Evolutionary conservation across 805 yeast species (phyloP).

Genomic region (Ogataea angusta): DNA sequence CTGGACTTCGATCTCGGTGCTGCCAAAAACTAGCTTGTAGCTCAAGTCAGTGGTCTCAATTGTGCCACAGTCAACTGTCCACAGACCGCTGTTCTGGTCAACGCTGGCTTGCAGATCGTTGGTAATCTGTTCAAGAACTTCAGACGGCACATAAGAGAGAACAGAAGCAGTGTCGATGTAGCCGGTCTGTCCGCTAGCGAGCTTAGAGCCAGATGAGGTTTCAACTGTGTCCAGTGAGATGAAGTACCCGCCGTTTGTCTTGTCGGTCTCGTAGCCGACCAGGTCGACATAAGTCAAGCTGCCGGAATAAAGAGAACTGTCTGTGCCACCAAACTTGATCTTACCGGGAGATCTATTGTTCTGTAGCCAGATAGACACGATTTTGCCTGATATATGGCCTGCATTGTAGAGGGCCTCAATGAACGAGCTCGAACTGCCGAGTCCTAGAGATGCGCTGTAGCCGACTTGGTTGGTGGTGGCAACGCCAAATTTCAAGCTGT

Average conservation of each 20-base stretch:
- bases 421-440: constrained; percentile 19
- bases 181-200: constrained; percentile 27
- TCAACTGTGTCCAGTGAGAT: constrained; percentile 15
- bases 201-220: constrained; percentile 10
- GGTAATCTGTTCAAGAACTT: constrained; percentile 17
- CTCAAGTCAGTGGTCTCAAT: constrained; percentile 13
- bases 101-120: constrained; percentile 16
- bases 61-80: constrained; percentile 22
- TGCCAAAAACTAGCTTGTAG: constrained; percentile 19
- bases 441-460: constrained; percentile 19
- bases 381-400: constrained; percentile 27
- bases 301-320: constrained; percentile 28
- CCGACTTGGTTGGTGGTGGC: constrained; percentile 17
- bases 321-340: constrained; percentile 33
- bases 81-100: constrained; percentile 18
- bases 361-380: constrained; percentile 31
- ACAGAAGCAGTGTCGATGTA: constrained; percentile 58
- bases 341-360: constrained; percentile 25
- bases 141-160: constrained; percentile 44
- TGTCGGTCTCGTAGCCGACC: constrained; percentile 6
- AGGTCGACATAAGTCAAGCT: constrained; percentile 19
- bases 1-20: constrained; percentile 18
- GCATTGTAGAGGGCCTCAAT: constrained; percentile 24
- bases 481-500: constrained; percentile 21
- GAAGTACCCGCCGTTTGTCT: constrained; percentile 17